These are phyloP conservation scores for Periglandula ipomoeae DNA, from an alignment of 2,329 filamentous ascomycete genomes.

Conservation along the genomic window DNA sequence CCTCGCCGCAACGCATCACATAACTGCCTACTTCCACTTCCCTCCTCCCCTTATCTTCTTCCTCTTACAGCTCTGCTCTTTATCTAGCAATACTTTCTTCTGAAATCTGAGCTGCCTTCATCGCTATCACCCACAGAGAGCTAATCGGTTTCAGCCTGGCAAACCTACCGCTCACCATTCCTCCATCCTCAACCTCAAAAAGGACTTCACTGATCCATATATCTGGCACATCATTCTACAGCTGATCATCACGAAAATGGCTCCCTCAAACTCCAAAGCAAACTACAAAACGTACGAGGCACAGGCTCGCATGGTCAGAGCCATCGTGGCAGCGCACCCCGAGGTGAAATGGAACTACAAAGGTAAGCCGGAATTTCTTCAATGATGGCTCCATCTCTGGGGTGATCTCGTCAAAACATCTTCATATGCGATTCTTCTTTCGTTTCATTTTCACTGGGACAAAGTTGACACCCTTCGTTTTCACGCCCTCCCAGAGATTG, in stretches of 20 bases:
- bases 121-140: not conserved
- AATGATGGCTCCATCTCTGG: too few relatives aligned
- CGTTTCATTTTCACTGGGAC: conserved; percentile 10
- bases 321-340: conserved; percentile 49
- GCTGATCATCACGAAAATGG: too few relatives aligned
- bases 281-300: conserved; percentile 54
- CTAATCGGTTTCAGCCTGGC: not conserved
- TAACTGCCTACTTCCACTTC: conserved; percentile 13
- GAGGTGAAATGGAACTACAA: conserved; percentile 49
- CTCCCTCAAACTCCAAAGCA: conserved; percentile 30
- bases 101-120: not conserved
- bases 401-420: too few relatives aligned
- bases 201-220: not conserved
- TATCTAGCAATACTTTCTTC: not conserved
- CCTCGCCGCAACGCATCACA: not conserved
- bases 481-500: conserved; percentile 32
- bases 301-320: conserved; percentile 50
- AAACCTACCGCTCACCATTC: not conserved
- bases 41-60: not conserved
- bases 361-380: conserved; percentile 40
- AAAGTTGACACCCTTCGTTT: conserved; percentile 18
- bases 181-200: not conserved
- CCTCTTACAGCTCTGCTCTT: not conserved
- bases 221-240: too few relatives aligned
- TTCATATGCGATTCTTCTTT: too few relatives aligned